A percentile compares a stretch with the other conserved stretches of the same genome.
Conservation (phyloP, 495 filamentous ascomycete genomes). For the Annulohypoxylon maeteangense region DNA sequence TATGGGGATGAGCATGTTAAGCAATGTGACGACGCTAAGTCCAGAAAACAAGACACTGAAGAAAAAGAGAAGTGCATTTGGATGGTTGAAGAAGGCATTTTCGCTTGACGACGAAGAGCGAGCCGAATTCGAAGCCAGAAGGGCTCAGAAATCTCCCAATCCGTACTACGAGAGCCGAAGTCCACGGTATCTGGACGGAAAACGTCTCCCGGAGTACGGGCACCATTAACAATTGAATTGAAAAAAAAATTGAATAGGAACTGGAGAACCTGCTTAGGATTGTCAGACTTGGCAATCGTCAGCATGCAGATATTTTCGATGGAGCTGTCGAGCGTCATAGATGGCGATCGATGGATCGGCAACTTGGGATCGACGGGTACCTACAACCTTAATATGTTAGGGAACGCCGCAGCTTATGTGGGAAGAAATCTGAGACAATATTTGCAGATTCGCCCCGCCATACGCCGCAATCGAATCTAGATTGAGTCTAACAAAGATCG, state of each 20-base stretch:
- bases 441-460: neutral
- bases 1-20: constrained; percentile 64
- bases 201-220: constrained; percentile 43
- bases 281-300: constrained; percentile 11
- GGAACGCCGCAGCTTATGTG: constrained; percentile 11
- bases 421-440: constrained; percentile 14
- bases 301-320: constrained; percentile 5
- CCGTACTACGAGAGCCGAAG: constrained; percentile 56
- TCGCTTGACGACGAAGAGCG: constrained; percentile 66
- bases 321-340: constrained; percentile 24
- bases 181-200: constrained; percentile 58
- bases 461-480: neutral
- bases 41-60: constrained; percentile 55
- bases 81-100: constrained; percentile 69
- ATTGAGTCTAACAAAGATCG: constrained; percentile 10
- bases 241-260: neutral
- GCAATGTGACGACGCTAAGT: constrained; percentile 52
- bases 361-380: constrained; percentile 30
- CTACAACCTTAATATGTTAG: constrained; percentile 13
- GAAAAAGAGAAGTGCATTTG: constrained; percentile 69
- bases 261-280: constrained; percentile 1
- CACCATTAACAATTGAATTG: constrained; percentile 11
- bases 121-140: constrained; percentile 60
- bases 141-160: constrained; percentile 51
- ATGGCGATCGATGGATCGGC: constrained; percentile 23